phyloP scores from a whole-genome alignment of 768 basidiomycete species.

The Tricholoma saponaceum region DNA sequence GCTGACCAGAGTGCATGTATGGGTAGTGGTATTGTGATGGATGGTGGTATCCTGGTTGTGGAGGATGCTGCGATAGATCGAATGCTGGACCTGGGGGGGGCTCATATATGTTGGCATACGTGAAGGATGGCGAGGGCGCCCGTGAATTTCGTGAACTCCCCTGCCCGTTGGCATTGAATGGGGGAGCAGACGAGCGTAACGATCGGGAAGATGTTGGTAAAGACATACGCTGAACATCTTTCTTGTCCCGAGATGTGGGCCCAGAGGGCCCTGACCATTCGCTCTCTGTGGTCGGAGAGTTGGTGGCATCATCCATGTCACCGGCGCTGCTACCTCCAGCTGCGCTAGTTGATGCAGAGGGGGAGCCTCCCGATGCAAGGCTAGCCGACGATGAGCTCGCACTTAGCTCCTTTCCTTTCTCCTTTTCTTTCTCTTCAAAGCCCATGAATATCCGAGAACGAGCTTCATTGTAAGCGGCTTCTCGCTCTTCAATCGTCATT shows the following conservation, averaged over 20 bases:
- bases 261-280: slow-evolving; percentile 64
- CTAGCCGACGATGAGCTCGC: slow-evolving; percentile 75
- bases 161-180: slow-evolving; percentile 48
- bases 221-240: slow-evolving; percentile 43
- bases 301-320: slow-evolving; percentile 64
- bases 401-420: slow-evolving; percentile 69
- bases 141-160: slow-evolving; percentile 68
- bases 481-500: slow-evolving; percentile 80
- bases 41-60: slow-evolving; percentile 40
- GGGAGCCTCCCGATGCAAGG: slow-evolving; percentile 65
- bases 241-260: slow-evolving; percentile 51
- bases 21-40: slow-evolving; percentile 46
- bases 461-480: slow-evolving; percentile 87
- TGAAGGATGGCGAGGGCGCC: slow-evolving; percentile 74
- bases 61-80: slow-evolving; percentile 43
- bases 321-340: slow-evolving; percentile 57
- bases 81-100: slow-evolving; percentile 44
- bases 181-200: slow-evolving; percentile 46
- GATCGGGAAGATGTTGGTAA: slow-evolving; percentile 57
- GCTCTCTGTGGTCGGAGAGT: slow-evolving; percentile 76
- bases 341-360: slow-evolving; percentile 51
- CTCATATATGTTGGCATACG: slow-evolving; percentile 72
- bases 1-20: slow-evolving; percentile 41
- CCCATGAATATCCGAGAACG: slow-evolving; percentile 83
- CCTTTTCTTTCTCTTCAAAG: slow-evolving; percentile 72